Conservation (phyloP, 768 basidiomycete genomes). For the Boletus patriciae region DNA sequence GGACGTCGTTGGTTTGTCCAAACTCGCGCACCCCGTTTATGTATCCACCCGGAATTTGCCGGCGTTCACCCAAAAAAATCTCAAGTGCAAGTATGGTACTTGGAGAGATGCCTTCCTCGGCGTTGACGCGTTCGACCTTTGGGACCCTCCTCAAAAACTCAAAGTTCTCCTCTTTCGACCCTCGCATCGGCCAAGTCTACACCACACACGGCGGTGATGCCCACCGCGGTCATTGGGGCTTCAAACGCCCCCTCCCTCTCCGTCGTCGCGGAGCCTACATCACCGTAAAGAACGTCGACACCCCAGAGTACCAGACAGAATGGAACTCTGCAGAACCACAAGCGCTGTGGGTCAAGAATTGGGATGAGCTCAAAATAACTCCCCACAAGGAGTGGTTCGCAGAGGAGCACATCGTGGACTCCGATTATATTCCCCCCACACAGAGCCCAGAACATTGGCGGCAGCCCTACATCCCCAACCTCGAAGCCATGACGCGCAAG, state of each 20-base stretch:
- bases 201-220: conserved; percentile 66
- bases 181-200: conserved; percentile 75
- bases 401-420: conserved; percentile 26
- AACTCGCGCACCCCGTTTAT: conserved; percentile 27
- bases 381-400: conserved; percentile 10
- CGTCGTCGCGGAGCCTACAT: conserved; percentile 64
- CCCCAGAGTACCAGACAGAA: conserved; percentile 71
- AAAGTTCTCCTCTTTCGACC: conserved; percentile 79
- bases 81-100: not conserved
- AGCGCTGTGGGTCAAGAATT: conserved; percentile 64
- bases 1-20: conserved; percentile 56
- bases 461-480: conserved; percentile 45
- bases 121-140: conserved; percentile 62
- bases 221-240: conserved; percentile 78
- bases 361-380: conserved; percentile 53
- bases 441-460: conserved; percentile 22
- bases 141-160: conserved; percentile 76
- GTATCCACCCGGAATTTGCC: conserved; percentile 30
- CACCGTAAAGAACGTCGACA: conserved; percentile 66
- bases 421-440: conserved; percentile 25
- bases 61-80: conserved; percentile 4
- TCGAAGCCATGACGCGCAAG: conserved; percentile 56
- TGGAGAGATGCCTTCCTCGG: conserved; percentile 19
- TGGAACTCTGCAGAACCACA: conserved; percentile 70
- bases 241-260: conserved; percentile 78